Evolutionary conservation across 345 rosid species (phyloP), one percentile per base, ranked within the genome.

Genomic region (Aquilaria sinensis): DNA sequence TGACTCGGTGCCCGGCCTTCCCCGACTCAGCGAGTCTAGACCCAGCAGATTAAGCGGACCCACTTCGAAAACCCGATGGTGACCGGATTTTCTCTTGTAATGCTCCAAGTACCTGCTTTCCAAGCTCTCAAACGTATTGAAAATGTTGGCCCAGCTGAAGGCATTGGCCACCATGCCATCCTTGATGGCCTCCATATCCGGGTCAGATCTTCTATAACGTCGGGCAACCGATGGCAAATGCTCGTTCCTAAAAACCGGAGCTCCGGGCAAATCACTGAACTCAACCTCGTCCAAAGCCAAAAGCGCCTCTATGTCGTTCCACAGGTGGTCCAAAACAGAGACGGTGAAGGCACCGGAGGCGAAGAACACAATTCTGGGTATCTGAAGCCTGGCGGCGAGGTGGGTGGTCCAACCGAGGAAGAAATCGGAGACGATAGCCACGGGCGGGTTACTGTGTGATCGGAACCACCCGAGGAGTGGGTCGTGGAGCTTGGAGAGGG

Each of bases 401-500:
- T 69, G 73, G 14, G 45, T 12, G n/a, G 92, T 87, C 92, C 88
- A 90, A 10, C 92, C 95, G 10, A 85, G 80, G 71, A 90, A 90
- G 80, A 83, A 85, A 55, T 85, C 95, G 5, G 95, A 90, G 61
- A 90, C 58, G 65, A 90, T 66, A 12, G 89, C 90, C 0, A 77
- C 59, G 0, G 97, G 93, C 6, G 93, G 96, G 43, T 74, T 48
- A 12, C 53, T 41, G 46, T 86, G 93, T 66, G 89, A 76, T 11
- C 37, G 51, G 62, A 85, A 85, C 97, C 92, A 87, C 2, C 53
- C 16, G 66, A 74, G 10, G 41, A 87, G 71, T 32, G 87, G 83
- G 12, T 78, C 72, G 45, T 14, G 74, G 31, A 86, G 89, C 50
- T 67, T 63, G 54, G 57, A 33, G 15, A 84, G 80, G 58, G 92